phyloP scores from a whole-genome alignment of 2,329 filamentous ascomycete genomes.

The Colletotrichum godetiae region DNA sequence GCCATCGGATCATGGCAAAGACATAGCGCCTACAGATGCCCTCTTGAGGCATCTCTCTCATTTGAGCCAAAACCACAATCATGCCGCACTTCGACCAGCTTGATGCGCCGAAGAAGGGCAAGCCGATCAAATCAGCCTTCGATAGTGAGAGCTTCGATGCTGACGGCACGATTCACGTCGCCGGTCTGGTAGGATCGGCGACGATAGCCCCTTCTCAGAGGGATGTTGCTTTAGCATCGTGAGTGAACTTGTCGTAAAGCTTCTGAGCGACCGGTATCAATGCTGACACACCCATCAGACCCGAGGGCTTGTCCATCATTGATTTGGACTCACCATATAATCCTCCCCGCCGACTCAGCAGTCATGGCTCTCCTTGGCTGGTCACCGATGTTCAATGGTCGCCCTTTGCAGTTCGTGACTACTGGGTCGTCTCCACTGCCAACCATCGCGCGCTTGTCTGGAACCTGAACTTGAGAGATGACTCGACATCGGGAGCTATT shows the following conservation, averaged over 20 bases:
- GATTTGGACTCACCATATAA: constrained; percentile 92
- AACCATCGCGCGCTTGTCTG: constrained; percentile 95
- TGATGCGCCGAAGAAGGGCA: constrained; percentile 65
- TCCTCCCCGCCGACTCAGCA: constrained; percentile 82
- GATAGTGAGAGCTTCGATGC: constrained; percentile 90
- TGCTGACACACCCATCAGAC: constrained; percentile 54
- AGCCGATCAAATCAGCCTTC: constrained; percentile 74
- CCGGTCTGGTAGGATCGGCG: constrained; percentile 85
- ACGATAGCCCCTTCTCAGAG: constrained; percentile 92
- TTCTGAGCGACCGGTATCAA: too few species aligned
- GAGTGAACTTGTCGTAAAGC: constrained; percentile 45
- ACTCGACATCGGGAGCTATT: constrained; percentile 76
- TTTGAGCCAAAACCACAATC: constrained; percentile 37
- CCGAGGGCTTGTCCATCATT: constrained; percentile 89
- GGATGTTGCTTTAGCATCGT: constrained; percentile 90
- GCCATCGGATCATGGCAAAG: constrained; percentile 28
- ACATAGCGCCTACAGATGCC: constrained; percentile 28
- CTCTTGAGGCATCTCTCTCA: constrained; percentile 34
- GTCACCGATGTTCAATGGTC: constrained; percentile 98
- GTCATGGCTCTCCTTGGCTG: constrained; percentile 91
- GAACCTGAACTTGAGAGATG: constrained; percentile 86
- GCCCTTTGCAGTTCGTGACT: constrained; percentile 87
- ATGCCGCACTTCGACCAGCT: constrained; percentile 64
- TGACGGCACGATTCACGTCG: constrained; percentile 85
- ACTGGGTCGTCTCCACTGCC: constrained; percentile 94